Evolutionary conservation across 225 moss, liverwort and hornwort genomes (phyloP), one percentile per base, ranked within the genome.

Genomic region (Pleurozium schreberi): DNA sequence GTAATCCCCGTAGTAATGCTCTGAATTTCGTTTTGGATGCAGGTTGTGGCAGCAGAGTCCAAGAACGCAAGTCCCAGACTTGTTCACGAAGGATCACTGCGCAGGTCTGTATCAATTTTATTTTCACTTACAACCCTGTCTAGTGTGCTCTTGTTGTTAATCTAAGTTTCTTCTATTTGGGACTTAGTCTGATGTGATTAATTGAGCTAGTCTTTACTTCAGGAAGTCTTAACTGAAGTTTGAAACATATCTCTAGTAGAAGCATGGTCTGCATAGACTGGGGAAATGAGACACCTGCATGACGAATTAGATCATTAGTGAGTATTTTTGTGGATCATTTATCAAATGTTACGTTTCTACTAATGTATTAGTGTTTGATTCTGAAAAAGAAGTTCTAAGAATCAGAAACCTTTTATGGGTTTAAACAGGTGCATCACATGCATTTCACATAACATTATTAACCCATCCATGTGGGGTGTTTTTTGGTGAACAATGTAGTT

Each of bases 41-140:
- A 94, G 94, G 89, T 91, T 81, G 93, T 94, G 11, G 90, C 84
- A 80, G 38, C 88, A 23, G 93, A 93, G n/a, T 74, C 86, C 10
- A 94, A 84, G 82, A 70, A 89, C 71, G 66, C 90, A 86, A 84
- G 89, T 47, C 84, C 89, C 55, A 89, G 82, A 77, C 88, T 90
- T 52, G 45, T 81, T 58, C 93, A 94, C n/a, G 93, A 94, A 73
- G 94, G 89, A 25, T 94, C 94, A 15, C 77, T 93, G 5, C 94
- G 94, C 89, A 94, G 92, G 94, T 94, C 63, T 65, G 6, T 31
- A 7, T 83, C 73, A 19, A 45, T 81, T 62, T n/a, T 45, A 36
- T 75, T 75, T 45, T 49, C 62, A 88, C 77, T 86, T 50, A 31
- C 75, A 88, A 28, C 75, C 55, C 82, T 73, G 45, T 9, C 27